Conservation (phyloP, 805 yeast genomes). For the Yamadazyma scolyti region DNA sequence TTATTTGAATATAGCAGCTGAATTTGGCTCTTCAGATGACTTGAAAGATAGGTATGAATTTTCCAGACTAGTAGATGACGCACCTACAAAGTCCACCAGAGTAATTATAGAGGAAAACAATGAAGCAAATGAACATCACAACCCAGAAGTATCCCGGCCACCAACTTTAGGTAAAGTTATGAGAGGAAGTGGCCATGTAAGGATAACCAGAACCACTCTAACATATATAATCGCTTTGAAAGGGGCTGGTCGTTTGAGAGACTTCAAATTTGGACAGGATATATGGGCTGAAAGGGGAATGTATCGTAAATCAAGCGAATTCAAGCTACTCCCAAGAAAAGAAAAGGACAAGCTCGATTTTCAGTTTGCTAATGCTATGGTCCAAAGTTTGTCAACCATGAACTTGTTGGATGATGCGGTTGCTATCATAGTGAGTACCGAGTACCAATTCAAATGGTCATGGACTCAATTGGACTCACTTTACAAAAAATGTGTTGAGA, state of each 20-base stretch:
- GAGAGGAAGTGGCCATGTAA: constrained; percentile 4
- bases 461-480: constrained; percentile 32
- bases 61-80: constrained; percentile 8
- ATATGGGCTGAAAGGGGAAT: constrained; percentile 80
- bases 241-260: constrained; percentile 59
- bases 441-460: constrained; percentile 69
- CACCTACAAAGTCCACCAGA: constrained; percentile 6
- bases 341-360: constrained; percentile 51
- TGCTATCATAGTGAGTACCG: constrained; percentile 62
- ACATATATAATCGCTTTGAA: constrained; percentile 59
- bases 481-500: constrained; percentile 25
- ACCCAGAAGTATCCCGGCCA: constrained; percentile 10
- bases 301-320: constrained; percentile 54
- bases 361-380: constrained; percentile 71
- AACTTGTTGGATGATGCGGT: constrained; percentile 66
- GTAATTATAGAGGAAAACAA: constrained; percentile 11
- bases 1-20: constrained; percentile 47
- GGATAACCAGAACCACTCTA: constrained; percentile 32
- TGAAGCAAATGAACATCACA: constrained; percentile 10
- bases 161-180: constrained; percentile 6
- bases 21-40: constrained; percentile 28
- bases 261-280: constrained; percentile 55
- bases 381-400: constrained; percentile 51
- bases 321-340: constrained; percentile 35
- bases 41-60: constrained; percentile 29